phyloP scores from a whole-genome alignment of 768 basidiomycete genomes.

The Tylopilus plumbeoviolaceoides region DNA sequence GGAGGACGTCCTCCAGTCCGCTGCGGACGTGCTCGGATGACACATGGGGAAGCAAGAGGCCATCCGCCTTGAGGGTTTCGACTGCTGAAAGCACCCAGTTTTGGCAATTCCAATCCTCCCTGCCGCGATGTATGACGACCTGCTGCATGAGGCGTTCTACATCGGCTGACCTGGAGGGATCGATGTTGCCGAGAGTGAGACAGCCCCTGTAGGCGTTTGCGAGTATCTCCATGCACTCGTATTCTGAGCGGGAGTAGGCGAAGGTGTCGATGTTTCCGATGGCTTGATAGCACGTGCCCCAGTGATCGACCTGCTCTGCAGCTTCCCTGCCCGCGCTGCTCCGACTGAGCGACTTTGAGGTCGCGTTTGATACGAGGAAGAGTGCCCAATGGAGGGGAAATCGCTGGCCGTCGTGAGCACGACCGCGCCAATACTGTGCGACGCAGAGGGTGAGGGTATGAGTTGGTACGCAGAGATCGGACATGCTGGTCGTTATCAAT shows the following conservation, averaged over 20 bases:
- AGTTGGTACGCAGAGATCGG: conserved; percentile 2
- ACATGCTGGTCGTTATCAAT: conserved; percentile 11
- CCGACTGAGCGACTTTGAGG: conserved; percentile 13
- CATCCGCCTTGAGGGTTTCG: conserved; percentile 19
- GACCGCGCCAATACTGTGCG: conserved; percentile 30
- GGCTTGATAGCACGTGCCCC: conserved; percentile 29
- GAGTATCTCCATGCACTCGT: conserved; percentile 31
- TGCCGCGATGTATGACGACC: conserved; percentile 22
- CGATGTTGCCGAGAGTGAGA: conserved; percentile 23
- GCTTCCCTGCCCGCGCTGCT: conserved; percentile 22
- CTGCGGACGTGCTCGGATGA: conserved; percentile 18
- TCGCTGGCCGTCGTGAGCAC: conserved; percentile 17
- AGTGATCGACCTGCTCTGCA: conserved; percentile 26
- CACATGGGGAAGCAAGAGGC: conserved; percentile 15
- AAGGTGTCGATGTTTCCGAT: conserved; percentile 29
- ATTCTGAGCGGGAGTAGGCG: conserved; percentile 23
- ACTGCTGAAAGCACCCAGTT: conserved; percentile 27
- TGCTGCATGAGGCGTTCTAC: conserved; percentile 21
- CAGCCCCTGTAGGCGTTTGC: conserved; percentile 28
- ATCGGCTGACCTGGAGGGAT: conserved; percentile 10
- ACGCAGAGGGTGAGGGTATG: conserved; percentile 25
- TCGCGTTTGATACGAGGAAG: conserved; percentile 26
- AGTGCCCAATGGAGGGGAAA: conserved; percentile 30
- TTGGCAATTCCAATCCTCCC: conserved; percentile 32
- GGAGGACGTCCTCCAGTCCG: conserved; percentile 24